Conservation (phyloP, 129 eudicot species). For the Centrapalus pauciflorus region DNA sequence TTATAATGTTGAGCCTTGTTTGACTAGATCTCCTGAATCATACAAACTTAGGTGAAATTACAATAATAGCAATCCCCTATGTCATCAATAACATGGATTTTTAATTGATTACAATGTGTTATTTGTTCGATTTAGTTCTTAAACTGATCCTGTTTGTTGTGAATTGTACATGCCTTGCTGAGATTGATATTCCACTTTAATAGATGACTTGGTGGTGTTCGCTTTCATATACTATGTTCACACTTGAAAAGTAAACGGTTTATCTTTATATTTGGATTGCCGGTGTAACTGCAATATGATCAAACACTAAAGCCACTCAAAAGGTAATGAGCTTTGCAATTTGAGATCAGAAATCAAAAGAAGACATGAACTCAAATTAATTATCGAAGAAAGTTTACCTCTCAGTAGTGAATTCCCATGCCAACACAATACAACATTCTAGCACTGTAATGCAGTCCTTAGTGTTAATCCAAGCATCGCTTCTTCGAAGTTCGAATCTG, state of each 20-base stretch:
- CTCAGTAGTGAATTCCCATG: not conserved
- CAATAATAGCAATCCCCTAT: too few relatives aligned
- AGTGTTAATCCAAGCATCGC: not conserved
- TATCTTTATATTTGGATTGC: not conserved
- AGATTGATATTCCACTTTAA: not conserved
- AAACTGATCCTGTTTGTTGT: not conserved
- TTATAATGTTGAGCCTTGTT: too few relatives aligned
- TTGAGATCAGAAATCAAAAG: not conserved
- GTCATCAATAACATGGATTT: not conserved
- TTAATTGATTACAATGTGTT: not conserved
- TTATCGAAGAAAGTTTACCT: slow-evolving; percentile 1
- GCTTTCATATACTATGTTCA: not conserved
- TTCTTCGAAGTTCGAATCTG: not conserved
- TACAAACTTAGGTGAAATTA: too few relatives aligned
- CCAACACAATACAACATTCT: not conserved
- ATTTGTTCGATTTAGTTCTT: not conserved
- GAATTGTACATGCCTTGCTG: not conserved
- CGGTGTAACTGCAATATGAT: too few relatives aligned
- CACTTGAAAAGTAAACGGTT: not conserved
- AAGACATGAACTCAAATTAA: not conserved
- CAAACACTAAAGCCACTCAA: too few relatives aligned
- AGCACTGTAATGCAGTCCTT: not conserved
- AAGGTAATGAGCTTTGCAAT: not conserved
- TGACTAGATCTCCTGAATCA: too few relatives aligned
- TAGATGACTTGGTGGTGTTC: not conserved